Conservation (phyloP, 495 filamentous ascomycete species). For the Neurospora cerealis region DNA sequence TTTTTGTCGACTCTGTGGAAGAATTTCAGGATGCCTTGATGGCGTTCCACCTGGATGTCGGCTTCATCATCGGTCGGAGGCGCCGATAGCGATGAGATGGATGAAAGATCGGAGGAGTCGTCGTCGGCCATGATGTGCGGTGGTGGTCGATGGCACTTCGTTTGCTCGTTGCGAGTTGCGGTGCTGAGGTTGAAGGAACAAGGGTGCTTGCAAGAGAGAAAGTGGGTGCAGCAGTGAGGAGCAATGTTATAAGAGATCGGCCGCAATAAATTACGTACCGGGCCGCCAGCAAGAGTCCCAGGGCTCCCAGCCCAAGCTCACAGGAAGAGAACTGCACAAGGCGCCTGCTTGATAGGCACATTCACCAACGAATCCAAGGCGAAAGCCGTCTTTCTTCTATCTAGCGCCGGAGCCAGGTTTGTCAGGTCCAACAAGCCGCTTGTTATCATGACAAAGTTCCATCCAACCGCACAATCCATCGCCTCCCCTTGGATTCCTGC, state of each 20-base stretch:
- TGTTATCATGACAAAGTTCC: background rate
- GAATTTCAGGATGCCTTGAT: slow-evolving; percentile 47
- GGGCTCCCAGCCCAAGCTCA: slow-evolving; percentile 14
- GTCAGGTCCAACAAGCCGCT: background rate
- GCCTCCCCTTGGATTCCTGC: background rate
- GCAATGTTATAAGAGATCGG: slow-evolving; percentile 17
- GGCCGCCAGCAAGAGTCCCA: slow-evolving; percentile 12
- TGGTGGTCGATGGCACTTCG: slow-evolving; percentile 1
- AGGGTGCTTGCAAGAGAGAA: slow-evolving; percentile 5
- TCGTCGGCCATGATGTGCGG: slow-evolving; percentile 38
- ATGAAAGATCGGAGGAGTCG: slow-evolving; percentile 46
- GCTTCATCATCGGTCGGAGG: slow-evolving; percentile 43
- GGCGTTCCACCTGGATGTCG: slow-evolving; percentile 36
- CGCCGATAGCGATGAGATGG: slow-evolving; percentile 42
- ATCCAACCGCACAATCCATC: background rate
- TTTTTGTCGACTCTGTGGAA: slow-evolving; percentile 41
- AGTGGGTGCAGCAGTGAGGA: slow-evolving; percentile 16
- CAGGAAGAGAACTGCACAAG: slow-evolving; percentile 1
- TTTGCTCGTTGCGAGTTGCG: slow-evolving; percentile 8
- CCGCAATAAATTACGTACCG: slow-evolving; percentile 28
- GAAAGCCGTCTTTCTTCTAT: background rate
- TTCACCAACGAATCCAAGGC: slow-evolving; percentile 8
- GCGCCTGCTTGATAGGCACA: slow-evolving; percentile 21
- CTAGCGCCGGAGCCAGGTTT: background rate
- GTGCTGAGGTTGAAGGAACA: slow-evolving; percentile 6